Base-by-base conservation (phyloP, 139 green algal genomes). In the Picochlorum sp. region DNA sequence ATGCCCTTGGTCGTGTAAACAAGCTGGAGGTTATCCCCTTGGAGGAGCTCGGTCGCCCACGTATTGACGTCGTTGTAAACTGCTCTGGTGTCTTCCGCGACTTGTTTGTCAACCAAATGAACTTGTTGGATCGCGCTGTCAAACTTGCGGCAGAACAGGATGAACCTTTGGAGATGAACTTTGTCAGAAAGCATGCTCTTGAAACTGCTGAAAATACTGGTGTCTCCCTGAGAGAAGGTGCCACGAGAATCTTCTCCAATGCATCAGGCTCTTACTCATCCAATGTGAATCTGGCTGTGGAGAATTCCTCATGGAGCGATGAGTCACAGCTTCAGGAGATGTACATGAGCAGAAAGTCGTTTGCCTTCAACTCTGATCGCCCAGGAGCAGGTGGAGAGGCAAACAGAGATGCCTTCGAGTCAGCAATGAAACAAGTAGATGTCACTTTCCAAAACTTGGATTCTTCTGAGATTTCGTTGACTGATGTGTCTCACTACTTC, bases 381-480 rank as follows among this genome's bases (percentile, higher is more conserved):
- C 91, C 91, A 1, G 91, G 91, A 36, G 81, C 75, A 0, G 92
- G 92, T 33, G 94, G 94, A 47, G 84, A 94, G 76, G 84, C 81
- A 61, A 82, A 81, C 36, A 67, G 85, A 32, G 87, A 92, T 7
- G 77, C 92, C 35, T 99, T 99, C 66, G 87, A 96, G 79, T 67
- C 69, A 13, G 82, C 93, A n/a, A 86, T 99, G 70, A 93, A 92
- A 69, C 98, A 83, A 0, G 93, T 98, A 26, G 93, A 98, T 59
- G 80, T 87, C n/a, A 99, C 93, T 10, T 99, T 99, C 90, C 82
- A 85, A 50, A 99, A 99, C 79, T 77, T 99, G 53, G 93, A 99
- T 77, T 94, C 81, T 18, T 88, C 69, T 44, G 93, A 99, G 82
- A 99, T 99, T 72, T 90, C 76, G 2, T 76, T 99, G 6, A 99